phyloP scores from a whole-genome alignment of 768 basidiomycete species.

The Mycena vitilis region DNA sequence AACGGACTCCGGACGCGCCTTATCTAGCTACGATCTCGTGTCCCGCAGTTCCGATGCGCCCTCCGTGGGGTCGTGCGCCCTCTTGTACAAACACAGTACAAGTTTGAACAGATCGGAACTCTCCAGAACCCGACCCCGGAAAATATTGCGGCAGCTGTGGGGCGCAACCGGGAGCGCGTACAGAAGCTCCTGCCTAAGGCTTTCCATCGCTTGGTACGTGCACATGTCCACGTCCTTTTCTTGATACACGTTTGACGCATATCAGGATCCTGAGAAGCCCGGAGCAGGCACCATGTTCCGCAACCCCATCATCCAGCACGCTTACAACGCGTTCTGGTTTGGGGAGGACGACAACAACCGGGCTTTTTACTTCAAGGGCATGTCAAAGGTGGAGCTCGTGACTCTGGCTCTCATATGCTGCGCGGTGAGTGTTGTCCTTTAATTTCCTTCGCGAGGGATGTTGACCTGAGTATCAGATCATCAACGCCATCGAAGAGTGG shows the following conservation, averaged over 20 bases:
- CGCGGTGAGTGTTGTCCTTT: neutral
- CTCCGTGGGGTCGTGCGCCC: neutral
- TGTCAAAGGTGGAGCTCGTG: neutral
- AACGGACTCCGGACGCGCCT: no score
- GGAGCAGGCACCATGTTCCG: conserved; percentile 11
- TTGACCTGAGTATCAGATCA: neutral
- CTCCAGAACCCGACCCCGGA: conserved; percentile 1
- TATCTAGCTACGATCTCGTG: conserved; percentile 10
- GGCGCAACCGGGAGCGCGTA: neutral
- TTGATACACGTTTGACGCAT: no score
- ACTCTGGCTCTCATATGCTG: conserved; percentile 4
- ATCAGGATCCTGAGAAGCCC: conserved; percentile 16
- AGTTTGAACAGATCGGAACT: neutral
- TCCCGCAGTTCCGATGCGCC: conserved; percentile 9
- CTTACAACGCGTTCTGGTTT: conserved; percentile 10
- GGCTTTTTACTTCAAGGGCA: conserved; percentile 4
- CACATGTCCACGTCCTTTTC: no score
- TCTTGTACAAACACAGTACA: neutral
- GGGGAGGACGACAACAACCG: neutral
- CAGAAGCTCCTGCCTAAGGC: neutral
- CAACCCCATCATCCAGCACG: conserved; percentile 1
- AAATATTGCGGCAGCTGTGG: neutral
- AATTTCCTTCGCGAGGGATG: neutral
- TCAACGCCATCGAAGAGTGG: conserved; percentile 17
- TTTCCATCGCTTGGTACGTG: no score